Conservation (phyloP, 2,329 filamentous ascomycete genomes). For the Cyphellophora attinorum region DNA sequence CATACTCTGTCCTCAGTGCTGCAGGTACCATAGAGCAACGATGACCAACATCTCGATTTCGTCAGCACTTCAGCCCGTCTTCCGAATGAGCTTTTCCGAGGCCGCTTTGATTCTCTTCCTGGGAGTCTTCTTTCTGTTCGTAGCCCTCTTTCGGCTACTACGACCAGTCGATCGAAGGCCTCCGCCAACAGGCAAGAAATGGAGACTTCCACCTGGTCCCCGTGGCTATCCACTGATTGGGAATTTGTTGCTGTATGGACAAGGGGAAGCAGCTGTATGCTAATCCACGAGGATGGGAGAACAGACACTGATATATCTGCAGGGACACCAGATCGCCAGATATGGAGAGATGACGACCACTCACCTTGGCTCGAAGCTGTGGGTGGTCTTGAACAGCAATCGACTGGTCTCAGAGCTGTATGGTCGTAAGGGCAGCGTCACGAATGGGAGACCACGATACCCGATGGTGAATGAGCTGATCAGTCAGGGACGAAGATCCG, state of each 20-base stretch:
- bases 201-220: slow-evolving; percentile 19
- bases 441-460: slow-evolving; percentile 24
- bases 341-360: slow-evolving; percentile 26
- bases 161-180: too few species aligned
- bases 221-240: slow-evolving; percentile 17
- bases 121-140: too few species aligned
- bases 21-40: too few species aligned
- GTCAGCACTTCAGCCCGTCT: too few species aligned
- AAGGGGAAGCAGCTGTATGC: slow-evolving; percentile 1
- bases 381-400: slow-evolving; percentile 33
- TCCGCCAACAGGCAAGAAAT: too few species aligned
- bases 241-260: slow-evolving; percentile 9
- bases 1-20: too few species aligned
- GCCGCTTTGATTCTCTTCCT: too few species aligned
- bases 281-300: background rate
- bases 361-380: slow-evolving; percentile 28
- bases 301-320: background rate
- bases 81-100: too few species aligned
- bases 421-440: slow-evolving; percentile 25
- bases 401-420: slow-evolving; percentile 32
- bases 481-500: slow-evolving; percentile 23
- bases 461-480: slow-evolving; percentile 29
- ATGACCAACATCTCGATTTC: too few species aligned
- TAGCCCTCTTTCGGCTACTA: too few species aligned
- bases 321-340: slow-evolving; percentile 3